Evolutionary conservation across 441 rosid genomes (phyloP).

Genomic region (Gossypium trilobum): DNA sequence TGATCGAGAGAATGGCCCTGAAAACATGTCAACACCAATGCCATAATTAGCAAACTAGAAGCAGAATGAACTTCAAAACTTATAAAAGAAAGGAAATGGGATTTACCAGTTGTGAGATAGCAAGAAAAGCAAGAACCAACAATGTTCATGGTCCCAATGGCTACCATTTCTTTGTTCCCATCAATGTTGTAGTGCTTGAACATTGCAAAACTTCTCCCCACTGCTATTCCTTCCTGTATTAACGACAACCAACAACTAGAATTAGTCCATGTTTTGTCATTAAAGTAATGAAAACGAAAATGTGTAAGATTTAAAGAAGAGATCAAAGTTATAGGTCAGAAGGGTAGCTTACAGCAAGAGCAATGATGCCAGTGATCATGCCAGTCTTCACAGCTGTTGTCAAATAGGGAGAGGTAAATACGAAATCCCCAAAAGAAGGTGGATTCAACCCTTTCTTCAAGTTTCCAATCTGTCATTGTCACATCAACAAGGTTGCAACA

Average conservation of each 20-base stretch:
- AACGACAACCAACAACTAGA: not conserved
- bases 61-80: constrained; percentile 1
- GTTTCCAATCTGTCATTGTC: constrained; percentile 54
- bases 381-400: constrained; percentile 62
- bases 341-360: constrained; percentile 61
- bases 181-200: constrained; percentile 86
- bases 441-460: constrained; percentile 88
- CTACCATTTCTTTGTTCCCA: constrained; percentile 97
- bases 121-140: constrained; percentile 89
- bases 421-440: constrained; percentile 49
- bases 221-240: constrained; percentile 90
- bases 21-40: not conserved
- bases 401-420: constrained; percentile 57
- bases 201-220: constrained; percentile 92
- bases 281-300: not conserved
- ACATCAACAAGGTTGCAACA: not conserved
- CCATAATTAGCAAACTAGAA: not conserved
- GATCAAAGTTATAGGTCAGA: not conserved
- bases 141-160: constrained; percentile 87
- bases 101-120: constrained; percentile 77
- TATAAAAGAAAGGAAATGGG: not conserved
- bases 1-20: constrained; percentile 91
- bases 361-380: constrained; percentile 74
- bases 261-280: not conserved
- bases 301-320: not conserved